A percentile compares a stretch with the other conserved stretches of the same genome.
Evolutionary conservation across 345 rosid species (phyloP).

Genomic region (Lumnitzera racemosa): DNA sequence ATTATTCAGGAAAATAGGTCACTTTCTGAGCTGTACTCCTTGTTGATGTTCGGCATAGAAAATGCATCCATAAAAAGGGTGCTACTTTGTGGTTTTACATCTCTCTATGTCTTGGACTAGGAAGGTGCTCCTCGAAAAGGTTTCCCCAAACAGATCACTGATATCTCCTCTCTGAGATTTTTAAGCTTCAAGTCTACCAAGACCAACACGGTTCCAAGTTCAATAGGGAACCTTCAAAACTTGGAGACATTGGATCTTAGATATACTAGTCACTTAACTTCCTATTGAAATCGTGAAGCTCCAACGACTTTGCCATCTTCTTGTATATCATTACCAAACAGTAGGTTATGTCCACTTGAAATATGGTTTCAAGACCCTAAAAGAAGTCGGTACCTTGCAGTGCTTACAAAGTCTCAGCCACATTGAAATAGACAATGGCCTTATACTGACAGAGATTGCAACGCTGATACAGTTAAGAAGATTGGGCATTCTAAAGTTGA

Average conservation of each 20-base stretch:
- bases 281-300: slow-evolving; percentile 19
- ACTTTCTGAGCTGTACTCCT: slow-evolving; percentile 11
- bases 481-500: slow-evolving; percentile 23
- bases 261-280: slow-evolving; percentile 17
- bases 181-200: slow-evolving; percentile 20
- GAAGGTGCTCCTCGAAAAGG: slow-evolving; percentile 11
- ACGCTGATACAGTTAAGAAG: slow-evolving; percentile 22
- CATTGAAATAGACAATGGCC: slow-evolving; percentile 11
- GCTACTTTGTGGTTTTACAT: slow-evolving; percentile 4
- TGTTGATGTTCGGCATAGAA: slow-evolving; percentile 13
- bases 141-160: slow-evolving; percentile 15
- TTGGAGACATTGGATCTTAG: slow-evolving; percentile 27
- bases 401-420: slow-evolving; percentile 21
- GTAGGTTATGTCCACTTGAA: slow-evolving; percentile 10
- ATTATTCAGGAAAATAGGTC: slow-evolving; percentile 1
- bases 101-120: slow-evolving; percentile 23
- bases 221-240: slow-evolving; percentile 21
- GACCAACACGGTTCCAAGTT: slow-evolving; percentile 15
- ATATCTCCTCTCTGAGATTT: slow-evolving; percentile 10
- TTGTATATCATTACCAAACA: slow-evolving; percentile 16
- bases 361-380: slow-evolving; percentile 14
- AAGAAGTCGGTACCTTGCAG: slow-evolving; percentile 7
- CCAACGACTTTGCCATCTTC: slow-evolving; percentile 17
- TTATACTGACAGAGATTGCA: slow-evolving; percentile 14
- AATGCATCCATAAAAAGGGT: not conserved